Percentiles rank a stretch among this genome's conserved stretches.
Evolutionary conservation across 1,139 yeast species (phyloP).

Genomic region (Magnusiomyces tetraspermus): DNA sequence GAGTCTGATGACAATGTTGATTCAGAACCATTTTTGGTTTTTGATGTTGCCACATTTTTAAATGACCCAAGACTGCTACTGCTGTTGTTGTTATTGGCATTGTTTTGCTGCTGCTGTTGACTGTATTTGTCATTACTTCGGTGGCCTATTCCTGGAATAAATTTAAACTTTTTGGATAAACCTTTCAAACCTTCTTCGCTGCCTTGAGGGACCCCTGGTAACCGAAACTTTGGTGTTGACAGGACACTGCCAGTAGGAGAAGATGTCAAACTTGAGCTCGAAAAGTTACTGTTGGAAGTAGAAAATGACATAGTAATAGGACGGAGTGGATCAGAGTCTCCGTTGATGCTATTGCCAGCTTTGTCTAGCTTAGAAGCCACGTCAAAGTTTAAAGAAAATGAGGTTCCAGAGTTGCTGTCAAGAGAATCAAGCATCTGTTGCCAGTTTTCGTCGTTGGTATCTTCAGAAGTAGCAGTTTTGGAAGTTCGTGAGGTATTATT

Average conservation of each 20-base stretch:
- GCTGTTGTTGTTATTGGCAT: neutral
- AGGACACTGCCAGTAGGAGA: too few species aligned
- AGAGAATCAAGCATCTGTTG: constrained; percentile 12
- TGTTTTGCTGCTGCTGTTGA: neutral
- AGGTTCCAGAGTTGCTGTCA: constrained; percentile 11
- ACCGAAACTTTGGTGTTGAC: too few species aligned
- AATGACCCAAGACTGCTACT: too few species aligned
- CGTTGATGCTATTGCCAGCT: constrained; percentile 5
- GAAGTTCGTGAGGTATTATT: neutral
- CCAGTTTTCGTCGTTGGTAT: constrained; percentile 11
- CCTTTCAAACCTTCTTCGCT: neutral
- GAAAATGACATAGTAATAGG: too few species aligned
- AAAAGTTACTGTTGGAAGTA: neutral
- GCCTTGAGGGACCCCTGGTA: too few species aligned
- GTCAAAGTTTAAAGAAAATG: constrained; percentile 13
- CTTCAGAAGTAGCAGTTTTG: constrained; percentile 5
- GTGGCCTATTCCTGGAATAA: neutral
- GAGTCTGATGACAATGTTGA: too few species aligned
- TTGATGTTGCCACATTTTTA: too few species aligned
- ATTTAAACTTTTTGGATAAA: neutral
- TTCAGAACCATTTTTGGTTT: neutral
- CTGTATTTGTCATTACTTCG: neutral
- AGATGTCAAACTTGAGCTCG: neutral
- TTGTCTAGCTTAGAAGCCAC: constrained; percentile 12
- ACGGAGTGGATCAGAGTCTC: constrained; percentile 2